Evolutionary conservation across 2,329 filamentous ascomycete genomes (phyloP).

Genomic region (Penicillium sp.): DNA sequence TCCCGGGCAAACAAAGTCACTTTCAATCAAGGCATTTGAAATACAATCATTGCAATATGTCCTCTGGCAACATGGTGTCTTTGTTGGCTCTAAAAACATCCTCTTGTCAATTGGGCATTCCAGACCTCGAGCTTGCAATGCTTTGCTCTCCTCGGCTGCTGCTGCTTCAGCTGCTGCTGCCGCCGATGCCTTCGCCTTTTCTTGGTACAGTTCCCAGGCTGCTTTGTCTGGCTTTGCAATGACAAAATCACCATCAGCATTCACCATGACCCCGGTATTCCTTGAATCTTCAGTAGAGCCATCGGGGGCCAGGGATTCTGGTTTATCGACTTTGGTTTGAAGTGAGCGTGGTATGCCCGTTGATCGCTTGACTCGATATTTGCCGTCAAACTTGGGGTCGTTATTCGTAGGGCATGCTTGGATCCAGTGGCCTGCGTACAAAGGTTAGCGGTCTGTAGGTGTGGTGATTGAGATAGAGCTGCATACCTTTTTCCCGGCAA

Average conservation of each 20-base stretch:
- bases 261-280: constrained; percentile 91
- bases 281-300: constrained; percentile 77
- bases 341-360: constrained; percentile 96
- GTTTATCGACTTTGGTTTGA: constrained; percentile 92
- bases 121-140: constrained; percentile 81
- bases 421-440: constrained; percentile 81
- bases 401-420: constrained; percentile 98
- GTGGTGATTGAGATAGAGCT: neutral
- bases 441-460: constrained; percentile 27
- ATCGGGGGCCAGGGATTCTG: constrained; percentile 69
- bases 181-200: constrained; percentile 83
- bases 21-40: constrained; percentile 96
- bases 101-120: constrained; percentile 96
- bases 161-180: constrained; percentile 79
- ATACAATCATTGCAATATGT: constrained; percentile 99
- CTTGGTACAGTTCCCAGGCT: constrained; percentile 95
- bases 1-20: constrained; percentile 91
- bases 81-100: constrained; percentile 97
- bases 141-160: constrained; percentile 75
- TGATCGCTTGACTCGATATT: constrained; percentile 89
- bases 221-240: constrained; percentile 94
- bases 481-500: constrained; percentile 79
- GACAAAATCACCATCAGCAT: constrained; percentile 95
- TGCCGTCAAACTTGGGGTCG: constrained; percentile 91
- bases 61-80: constrained; percentile 97